Conservation (phyloP, 805 yeast species). For the Candida alai region DNA sequence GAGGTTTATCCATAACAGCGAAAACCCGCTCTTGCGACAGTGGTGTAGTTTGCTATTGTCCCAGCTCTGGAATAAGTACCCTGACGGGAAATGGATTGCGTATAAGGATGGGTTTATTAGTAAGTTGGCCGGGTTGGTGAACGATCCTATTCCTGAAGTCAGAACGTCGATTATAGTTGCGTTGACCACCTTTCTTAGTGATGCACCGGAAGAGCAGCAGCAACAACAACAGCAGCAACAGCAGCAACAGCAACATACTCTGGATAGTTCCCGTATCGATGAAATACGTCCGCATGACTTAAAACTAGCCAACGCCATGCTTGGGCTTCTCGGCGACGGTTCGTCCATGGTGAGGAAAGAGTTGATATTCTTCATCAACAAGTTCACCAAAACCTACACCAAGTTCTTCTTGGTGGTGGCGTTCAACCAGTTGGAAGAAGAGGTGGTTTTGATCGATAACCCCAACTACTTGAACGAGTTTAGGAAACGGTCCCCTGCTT, state of each 20-base stretch:
- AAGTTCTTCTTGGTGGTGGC: slow-evolving; percentile 84
- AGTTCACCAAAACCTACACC: slow-evolving; percentile 64
- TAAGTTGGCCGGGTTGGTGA: slow-evolving; percentile 53
- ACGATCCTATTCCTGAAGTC: slow-evolving; percentile 94
- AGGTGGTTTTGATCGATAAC: slow-evolving; percentile 61
- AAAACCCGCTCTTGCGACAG: slow-evolving; percentile 82
- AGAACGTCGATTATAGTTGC: slow-evolving; percentile 79
- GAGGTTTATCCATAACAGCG: slow-evolving; percentile 63
- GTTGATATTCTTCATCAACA: slow-evolving; percentile 70
- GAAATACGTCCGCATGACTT: slow-evolving; percentile 67
- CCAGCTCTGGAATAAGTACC: slow-evolving; percentile 67
- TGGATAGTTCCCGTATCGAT: slow-evolving; percentile 23
- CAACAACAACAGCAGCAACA: slow-evolving; percentile 14
- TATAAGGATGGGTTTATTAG: slow-evolving; percentile 60
- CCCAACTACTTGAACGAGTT: slow-evolving; percentile 60
- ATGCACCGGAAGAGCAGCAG: slow-evolving; percentile 17
- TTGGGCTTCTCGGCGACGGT: slow-evolving; percentile 77
- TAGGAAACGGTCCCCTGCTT: slow-evolving; percentile 69
- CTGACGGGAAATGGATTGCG: slow-evolving; percentile 71
- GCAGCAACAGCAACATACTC: slow-evolving; percentile 12
- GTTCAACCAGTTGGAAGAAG: slow-evolving; percentile 78
- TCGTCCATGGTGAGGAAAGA: slow-evolving; percentile 87
- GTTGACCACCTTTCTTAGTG: slow-evolving; percentile 63
- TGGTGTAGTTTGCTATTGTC: slow-evolving; percentile 85
- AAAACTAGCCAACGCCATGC: slow-evolving; percentile 61